Base-by-base conservation (phyloP, 2,329 filamentous ascomycete species). In the Blastomyces percursus region DNA sequence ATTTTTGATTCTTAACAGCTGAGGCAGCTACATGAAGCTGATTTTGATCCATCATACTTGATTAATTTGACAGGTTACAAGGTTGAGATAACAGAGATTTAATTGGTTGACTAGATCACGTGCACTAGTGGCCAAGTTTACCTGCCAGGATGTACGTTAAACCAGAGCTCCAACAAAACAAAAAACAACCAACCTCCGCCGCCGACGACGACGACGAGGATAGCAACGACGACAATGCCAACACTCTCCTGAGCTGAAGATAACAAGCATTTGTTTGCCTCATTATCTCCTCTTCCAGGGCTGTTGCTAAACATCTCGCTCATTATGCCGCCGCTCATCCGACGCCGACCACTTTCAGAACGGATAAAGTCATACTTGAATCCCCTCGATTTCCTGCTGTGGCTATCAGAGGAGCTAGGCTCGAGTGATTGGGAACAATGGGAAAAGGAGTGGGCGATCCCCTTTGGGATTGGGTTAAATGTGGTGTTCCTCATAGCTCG, bases 331-430 rank as follows among this genome's bases (percentile, higher is more conserved):
- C 86, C 87, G 70, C 83, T 96, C 65, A 86, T 99, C 69, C 91
- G 94, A 73, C 86, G 86, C 70, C 85, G 85, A 73, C 87, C 94
- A 73, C 82, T 96, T 68, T 73, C 78, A 38, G 88, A 97, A 81
- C 90, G 93, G 74, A 82, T 97, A 74, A 85, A 86, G 72, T 82
- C 89, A 62, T 86, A 86, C 74, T 79, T 96, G 64, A 93, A 97
- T 71, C 91, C 90, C 2, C 87, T 89, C 78, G 94, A 99, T 76
- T 89, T 93, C 71, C 78, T 94, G 61, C 84, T 99, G 21, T 96
- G 91, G 89, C 76, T 96, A 1, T 95, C 90, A 0, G 93, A 97
- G 73, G 90, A 96, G 76, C 83, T 99, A 64, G 92, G 96, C 73
- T 91, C 91, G 35, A 87, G 88, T 71, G 90, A 96, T 69, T 95